Evolutionary conservation across 2,329 filamentous ascomycete genomes (phyloP).

Genomic region (Basipetospora chlamydospora): DNA sequence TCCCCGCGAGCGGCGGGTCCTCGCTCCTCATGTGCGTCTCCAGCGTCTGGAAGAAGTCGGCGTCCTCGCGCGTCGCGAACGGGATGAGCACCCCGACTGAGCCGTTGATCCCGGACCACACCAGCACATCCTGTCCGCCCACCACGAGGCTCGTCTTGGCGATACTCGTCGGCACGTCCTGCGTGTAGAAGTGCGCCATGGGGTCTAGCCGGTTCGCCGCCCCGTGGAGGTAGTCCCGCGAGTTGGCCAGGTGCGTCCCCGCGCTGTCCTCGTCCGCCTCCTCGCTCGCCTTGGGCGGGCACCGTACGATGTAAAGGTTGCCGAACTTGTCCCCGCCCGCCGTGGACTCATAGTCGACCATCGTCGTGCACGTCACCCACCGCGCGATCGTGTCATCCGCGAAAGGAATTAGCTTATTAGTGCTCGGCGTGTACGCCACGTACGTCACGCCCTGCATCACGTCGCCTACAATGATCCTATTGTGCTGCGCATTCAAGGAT

Average conservation of each 20-base stretch:
- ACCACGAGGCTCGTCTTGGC: slow-evolving; percentile 81
- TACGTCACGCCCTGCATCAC: slow-evolving; percentile 85
- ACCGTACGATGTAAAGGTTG: slow-evolving; percentile 85
- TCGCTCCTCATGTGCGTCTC: slow-evolving; percentile 79
- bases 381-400: slow-evolving; percentile 78
- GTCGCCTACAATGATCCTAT: slow-evolving; percentile 81
- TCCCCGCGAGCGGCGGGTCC: slow-evolving; percentile 74
- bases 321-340: slow-evolving; percentile 96
- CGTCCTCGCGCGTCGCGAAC: slow-evolving; percentile 80
- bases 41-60: slow-evolving; percentile 92
- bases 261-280: slow-evolving; percentile 84
- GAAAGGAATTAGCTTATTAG: slow-evolving; percentile 87
- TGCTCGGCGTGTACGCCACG: slow-evolving; percentile 82
- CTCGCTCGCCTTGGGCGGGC: slow-evolving; percentile 70
- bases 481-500: slow-evolving; percentile 78
- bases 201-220: slow-evolving; percentile 72
- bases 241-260: slow-evolving; percentile 80
- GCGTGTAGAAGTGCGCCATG: slow-evolving; percentile 77
- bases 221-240: slow-evolving; percentile 79
- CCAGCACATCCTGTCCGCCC: slow-evolving; percentile 76
- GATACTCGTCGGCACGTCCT: slow-evolving; percentile 84
- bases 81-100: slow-evolving; percentile 89
- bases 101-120: slow-evolving; percentile 91
- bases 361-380: slow-evolving; percentile 80
- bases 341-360: slow-evolving; percentile 95